Conservation (phyloP, 148 eudicot genomes). For the Nyssa sinensis region DNA sequence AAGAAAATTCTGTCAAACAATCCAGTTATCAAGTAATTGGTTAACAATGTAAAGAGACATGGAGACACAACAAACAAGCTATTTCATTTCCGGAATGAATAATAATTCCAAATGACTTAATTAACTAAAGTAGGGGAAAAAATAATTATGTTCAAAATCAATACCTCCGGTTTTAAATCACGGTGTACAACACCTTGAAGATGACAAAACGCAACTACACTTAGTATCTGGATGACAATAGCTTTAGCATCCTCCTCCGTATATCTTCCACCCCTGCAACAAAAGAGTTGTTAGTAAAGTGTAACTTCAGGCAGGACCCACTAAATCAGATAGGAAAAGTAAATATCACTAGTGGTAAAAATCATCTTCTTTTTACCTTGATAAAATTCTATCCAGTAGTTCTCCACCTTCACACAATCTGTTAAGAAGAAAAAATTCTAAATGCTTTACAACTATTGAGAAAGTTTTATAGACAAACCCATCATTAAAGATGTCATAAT, state of each 20-base stretch:
- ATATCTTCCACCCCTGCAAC: slow-evolving; percentile 87
- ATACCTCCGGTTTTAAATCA: slow-evolving; percentile 96
- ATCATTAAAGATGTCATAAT: neutral
- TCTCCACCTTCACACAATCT: slow-evolving; percentile 99
- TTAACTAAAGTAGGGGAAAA: neutral
- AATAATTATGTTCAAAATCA: neutral
- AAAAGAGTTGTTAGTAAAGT: slow-evolving; percentile 8
- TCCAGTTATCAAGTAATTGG: slow-evolving; percentile 7
- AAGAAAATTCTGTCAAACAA: slow-evolving; percentile 85
- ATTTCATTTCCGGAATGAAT: slow-evolving; percentile 1
- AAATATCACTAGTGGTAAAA: neutral
- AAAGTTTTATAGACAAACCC: neutral
- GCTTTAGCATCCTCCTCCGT: slow-evolving; percentile 81
- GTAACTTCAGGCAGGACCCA: neutral
- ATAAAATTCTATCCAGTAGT: slow-evolving; percentile 81
- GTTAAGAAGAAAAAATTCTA: slow-evolving; percentile 18
- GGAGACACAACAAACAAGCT: neutral
- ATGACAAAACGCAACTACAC: slow-evolving; percentile 88
- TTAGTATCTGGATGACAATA: slow-evolving; percentile 70
- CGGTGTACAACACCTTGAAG: slow-evolving; percentile 98
- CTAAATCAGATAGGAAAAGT: neutral
- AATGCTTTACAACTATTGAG: neutral
- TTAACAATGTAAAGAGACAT: slow-evolving; percentile 2
- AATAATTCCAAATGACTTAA: neutral
- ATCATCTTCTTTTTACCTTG: slow-evolving; percentile 49